Conservation (phyloP, 2,329 filamentous ascomycete genomes). For the Trichophaea hybrida region DNA sequence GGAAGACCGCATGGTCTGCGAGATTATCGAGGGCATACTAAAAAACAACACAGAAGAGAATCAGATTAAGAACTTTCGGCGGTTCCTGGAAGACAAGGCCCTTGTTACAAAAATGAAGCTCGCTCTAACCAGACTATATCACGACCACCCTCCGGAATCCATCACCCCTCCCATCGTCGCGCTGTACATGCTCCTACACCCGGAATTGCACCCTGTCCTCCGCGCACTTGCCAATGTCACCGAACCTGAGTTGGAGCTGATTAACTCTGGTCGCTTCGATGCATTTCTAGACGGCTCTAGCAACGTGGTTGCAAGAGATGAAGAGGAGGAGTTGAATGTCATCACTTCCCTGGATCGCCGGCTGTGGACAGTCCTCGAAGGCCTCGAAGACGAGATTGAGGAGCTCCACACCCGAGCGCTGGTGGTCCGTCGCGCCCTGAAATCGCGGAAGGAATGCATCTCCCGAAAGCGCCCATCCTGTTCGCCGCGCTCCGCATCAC, state of each 20-base stretch:
- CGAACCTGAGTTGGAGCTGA: conserved; percentile 21
- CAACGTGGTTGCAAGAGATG: conserved; percentile 21
- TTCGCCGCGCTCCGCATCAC: not conserved
- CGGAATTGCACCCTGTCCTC: conserved; percentile 20
- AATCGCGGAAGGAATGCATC: conserved; percentile 21
- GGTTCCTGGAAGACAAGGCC: conserved; percentile 13
- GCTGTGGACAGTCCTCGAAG: conserved; percentile 18
- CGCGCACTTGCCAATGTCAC: conserved; percentile 17
- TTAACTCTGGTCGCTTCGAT: conserved; percentile 23
- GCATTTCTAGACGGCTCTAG: conserved; percentile 21
- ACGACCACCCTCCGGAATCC: conserved; percentile 14
- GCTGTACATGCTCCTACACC: conserved; percentile 23
- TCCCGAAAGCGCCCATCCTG: conserved; percentile 8
- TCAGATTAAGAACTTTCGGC: conserved; percentile 18
- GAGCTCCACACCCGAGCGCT: conserved; percentile 22
- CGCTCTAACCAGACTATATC: conserved; percentile 18
- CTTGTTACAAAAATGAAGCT: conserved; percentile 14
- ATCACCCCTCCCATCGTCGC: conserved; percentile 23
- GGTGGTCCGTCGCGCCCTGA: conserved; percentile 22
- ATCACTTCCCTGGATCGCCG: conserved; percentile 16
- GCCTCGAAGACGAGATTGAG: conserved; percentile 23
- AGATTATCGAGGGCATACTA: conserved; percentile 23
- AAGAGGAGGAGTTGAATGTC: conserved; percentile 20
- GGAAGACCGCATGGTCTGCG: conserved; percentile 19
- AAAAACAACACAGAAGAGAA: conserved; percentile 6